Evolutionary conservation across 2,329 filamentous ascomycete genomes (phyloP).

Genomic region (Ophiostoma perfectum): DNA sequence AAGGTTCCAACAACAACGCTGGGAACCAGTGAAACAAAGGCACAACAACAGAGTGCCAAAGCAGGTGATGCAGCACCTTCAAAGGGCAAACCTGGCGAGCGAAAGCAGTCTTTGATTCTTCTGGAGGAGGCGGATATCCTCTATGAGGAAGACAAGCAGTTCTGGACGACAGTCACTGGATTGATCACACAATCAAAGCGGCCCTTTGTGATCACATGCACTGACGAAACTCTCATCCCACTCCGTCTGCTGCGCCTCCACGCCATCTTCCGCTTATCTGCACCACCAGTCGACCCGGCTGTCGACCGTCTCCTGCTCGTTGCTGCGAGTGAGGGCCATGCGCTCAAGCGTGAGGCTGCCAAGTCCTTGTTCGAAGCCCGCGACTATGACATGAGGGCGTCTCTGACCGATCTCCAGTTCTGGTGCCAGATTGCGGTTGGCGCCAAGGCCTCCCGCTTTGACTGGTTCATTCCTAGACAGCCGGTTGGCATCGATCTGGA

Average conservation of each 20-base stretch:
- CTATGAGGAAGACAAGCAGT: conserved; percentile 92
- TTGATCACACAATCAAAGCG: conserved; percentile 81
- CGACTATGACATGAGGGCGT: conserved; percentile 67
- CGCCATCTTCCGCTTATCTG: conserved; percentile 71
- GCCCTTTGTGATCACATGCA: conserved; percentile 93
- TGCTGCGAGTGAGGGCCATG: conserved; percentile 84
- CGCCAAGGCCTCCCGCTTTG: conserved; percentile 77
- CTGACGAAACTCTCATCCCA: conserved; percentile 78
- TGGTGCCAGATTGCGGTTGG: conserved; percentile 97
- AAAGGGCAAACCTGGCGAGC: conserved; percentile 40
- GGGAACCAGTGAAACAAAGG: conserved; percentile 25
- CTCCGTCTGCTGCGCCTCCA: conserved; percentile 69
- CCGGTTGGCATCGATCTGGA: conserved; percentile 66
- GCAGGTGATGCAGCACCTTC: conserved; percentile 24
- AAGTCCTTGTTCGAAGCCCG: conserved; percentile 65
- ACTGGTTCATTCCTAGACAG: conserved; percentile 82
- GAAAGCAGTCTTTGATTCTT: conserved; percentile 91
- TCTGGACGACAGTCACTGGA: conserved; percentile 76
- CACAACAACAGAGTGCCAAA: conserved; percentile 25
- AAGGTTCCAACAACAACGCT: neutral
- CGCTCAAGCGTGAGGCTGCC: conserved; percentile 62
- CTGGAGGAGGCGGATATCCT: conserved; percentile 91
- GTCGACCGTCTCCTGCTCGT: conserved; percentile 76
- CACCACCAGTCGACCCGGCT: conserved; percentile 60
- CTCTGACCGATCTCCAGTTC: conserved; percentile 79